A percentile compares a stretch with the other conserved stretches of the same genome.
phyloP scores from a whole-genome alignment of 2,329 filamentous ascomycete species.

The Fusarium coicis region DNA sequence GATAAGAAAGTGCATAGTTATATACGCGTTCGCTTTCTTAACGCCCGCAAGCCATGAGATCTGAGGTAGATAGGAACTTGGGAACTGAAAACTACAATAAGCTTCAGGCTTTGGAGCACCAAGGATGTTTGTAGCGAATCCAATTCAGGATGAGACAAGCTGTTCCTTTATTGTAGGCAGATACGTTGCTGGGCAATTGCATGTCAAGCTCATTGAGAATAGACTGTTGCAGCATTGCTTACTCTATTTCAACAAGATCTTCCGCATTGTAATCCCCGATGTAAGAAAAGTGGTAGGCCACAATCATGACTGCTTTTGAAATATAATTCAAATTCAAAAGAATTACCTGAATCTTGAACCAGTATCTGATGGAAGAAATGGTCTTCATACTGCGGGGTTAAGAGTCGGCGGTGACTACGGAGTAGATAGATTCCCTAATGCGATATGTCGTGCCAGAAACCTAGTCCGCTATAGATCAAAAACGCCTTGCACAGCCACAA shows the following conservation, averaged over 20 bases:
- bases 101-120: not conserved
- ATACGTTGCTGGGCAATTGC: no score
- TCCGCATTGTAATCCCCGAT: no score
- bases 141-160: not conserved
- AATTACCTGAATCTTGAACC: fast-evolving
- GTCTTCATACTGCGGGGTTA: not conserved
- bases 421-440: not conserved
- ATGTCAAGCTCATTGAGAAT: no score
- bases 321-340: not conserved
- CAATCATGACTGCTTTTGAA: no score
- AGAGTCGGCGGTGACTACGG: not conserved
- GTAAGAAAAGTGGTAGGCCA: no score
- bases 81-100: not conserved
- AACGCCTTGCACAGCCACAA: not conserved
- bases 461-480: not conserved
- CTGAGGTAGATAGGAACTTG: fast-evolving
- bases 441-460: fast-evolving
- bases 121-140: not conserved
- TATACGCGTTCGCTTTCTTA: slow-evolving; percentile 12
- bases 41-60: not conserved
- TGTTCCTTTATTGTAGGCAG: not conserved
- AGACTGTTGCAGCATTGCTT: no score
- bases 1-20: slow-evolving; percentile 7
- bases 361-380: fast-evolving
- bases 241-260: no score